Evolutionary conservation across 2,329 filamentous ascomycete species (phyloP).

Genomic region (Ceratocystis cubensis): DNA sequence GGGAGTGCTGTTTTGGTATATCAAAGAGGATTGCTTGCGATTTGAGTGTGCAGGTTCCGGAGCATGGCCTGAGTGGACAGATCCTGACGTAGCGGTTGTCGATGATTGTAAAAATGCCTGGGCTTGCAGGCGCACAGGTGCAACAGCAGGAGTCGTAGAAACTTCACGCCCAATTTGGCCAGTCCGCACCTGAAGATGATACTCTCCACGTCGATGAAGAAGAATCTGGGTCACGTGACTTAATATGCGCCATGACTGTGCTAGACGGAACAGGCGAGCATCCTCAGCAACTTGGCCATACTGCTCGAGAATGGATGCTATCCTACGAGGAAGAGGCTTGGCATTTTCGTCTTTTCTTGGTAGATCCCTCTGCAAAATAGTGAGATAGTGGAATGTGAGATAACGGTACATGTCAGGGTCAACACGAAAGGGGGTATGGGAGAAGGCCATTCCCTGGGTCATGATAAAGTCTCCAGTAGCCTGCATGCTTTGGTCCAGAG

Average conservation of each 20-base stretch:
- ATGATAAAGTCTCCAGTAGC: constrained; percentile 45
- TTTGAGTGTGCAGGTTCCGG: not conserved
- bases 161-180: constrained; percentile 1
- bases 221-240: constrained; percentile 44
- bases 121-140: constrained; percentile 15
- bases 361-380: constrained; percentile 39
- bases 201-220: constrained; percentile 42
- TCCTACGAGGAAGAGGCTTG: constrained; percentile 35
- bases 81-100: not conserved
- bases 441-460: constrained; percentile 51
- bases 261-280: constrained; percentile 45
- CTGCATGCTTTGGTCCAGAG: constrained; percentile 46
- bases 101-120: not conserved
- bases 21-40: constrained; percentile 5
- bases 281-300: constrained; percentile 47
- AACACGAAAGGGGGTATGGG: constrained; percentile 40
- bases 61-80: not conserved
- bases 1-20: not conserved
- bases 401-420: constrained; percentile 44
- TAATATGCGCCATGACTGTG: constrained; percentile 52
- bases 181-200: constrained; percentile 40
- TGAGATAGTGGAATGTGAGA: constrained; percentile 44
- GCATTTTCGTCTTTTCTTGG: constrained; percentile 28
- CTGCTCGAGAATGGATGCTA: constrained; percentile 40
- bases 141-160: constrained; percentile 10